Conservation (phyloP, 2,329 filamentous ascomycete genomes). For the Colletotrichum sp. region DNA sequence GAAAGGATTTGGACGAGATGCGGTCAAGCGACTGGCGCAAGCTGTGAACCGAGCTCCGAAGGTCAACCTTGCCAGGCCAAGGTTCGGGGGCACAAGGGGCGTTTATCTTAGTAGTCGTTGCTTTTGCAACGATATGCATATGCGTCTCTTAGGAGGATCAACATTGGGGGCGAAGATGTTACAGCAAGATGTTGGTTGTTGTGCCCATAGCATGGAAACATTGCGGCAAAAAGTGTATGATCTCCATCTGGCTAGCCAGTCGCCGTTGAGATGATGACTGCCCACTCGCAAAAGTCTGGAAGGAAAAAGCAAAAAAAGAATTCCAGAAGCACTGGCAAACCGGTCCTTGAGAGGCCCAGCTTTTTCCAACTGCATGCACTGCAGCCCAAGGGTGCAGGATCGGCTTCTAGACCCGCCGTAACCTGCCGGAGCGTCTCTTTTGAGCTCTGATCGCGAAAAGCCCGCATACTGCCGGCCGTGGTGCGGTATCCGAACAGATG, state of each 20-base stretch:
- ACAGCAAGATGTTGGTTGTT: not conserved
- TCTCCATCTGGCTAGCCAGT: not conserved
- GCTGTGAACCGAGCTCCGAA: not conserved
- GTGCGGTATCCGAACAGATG: not conserved
- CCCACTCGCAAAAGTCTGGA: not conserved
- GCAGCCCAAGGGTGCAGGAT: not conserved
- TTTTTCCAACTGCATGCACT: not conserved
- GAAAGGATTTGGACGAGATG: not conserved
- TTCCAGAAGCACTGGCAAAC: not conserved
- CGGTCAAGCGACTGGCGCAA: not conserved
- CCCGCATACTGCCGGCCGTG: not conserved
- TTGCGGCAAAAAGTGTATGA: not conserved
- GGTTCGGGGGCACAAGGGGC: not conserved
- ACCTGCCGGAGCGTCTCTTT: not conserved
- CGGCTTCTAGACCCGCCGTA: not conserved
- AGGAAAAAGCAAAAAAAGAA: not conserved
- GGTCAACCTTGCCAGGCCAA: not conserved
- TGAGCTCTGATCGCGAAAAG: slow-evolving; percentile 5
- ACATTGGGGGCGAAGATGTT: not conserved
- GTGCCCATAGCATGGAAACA: not conserved
- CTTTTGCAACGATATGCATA: not conserved
- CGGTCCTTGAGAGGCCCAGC: not conserved
- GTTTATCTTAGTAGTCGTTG: slow-evolving; percentile 4
- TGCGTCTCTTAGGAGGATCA: not conserved
- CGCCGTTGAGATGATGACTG: not conserved